Base-by-base conservation (phyloP, 2,329 filamentous ascomycete genomes). In the Ascochyta pisi region DNA sequence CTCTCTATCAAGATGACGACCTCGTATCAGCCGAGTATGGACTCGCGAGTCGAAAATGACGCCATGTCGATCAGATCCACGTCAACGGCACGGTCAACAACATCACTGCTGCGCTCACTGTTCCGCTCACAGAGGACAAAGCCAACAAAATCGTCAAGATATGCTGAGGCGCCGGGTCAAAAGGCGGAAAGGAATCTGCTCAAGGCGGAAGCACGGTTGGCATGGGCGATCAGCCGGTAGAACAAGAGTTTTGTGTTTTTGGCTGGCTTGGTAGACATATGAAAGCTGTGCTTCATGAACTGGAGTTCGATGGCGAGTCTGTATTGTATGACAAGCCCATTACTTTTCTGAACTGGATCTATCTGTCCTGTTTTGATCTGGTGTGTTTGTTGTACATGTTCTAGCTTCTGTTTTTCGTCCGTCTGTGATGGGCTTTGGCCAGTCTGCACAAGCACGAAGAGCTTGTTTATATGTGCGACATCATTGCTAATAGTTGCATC, bases 41-140 rank as follows among this genome's bases (percentile, higher is more conserved):
- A 40, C 24, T 44, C 38, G 5, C 34, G 13, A 13, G 7, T 34
- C 22, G 49, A 63, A 15, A 62, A 54, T 12, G 62, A 66, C 31
- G 31, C 50, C 15, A 42, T 56, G 39, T 73, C 69, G 1, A 61
- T 58, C 4, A 61, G 23, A 23, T 68, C 67, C 8, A 63, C 57
- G 46, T 71, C 69, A 16, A 69, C 69, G 19, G 63, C 64, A 23
- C 41, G 63, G 12, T 68, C 68, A 7, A 65, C 62, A 7, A 67
- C 66, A 9, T 50, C 62, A 3, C 54, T 71, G 6, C 56, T 73
- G 16, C 60, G 64, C 34, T 65, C 61, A 1, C 53, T 69, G 15
- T 58, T 66, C 8, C 58, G 58, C n/a, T 63, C 58, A 8, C 64
- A 50, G 35, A 47, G 38, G 42, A 33, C 45, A 4, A 57, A 56